These are phyloP conservation scores for Boletus coccyginus DNA, from an alignment of 768 basidiomycete species.

Conservation along the genomic window DNA sequence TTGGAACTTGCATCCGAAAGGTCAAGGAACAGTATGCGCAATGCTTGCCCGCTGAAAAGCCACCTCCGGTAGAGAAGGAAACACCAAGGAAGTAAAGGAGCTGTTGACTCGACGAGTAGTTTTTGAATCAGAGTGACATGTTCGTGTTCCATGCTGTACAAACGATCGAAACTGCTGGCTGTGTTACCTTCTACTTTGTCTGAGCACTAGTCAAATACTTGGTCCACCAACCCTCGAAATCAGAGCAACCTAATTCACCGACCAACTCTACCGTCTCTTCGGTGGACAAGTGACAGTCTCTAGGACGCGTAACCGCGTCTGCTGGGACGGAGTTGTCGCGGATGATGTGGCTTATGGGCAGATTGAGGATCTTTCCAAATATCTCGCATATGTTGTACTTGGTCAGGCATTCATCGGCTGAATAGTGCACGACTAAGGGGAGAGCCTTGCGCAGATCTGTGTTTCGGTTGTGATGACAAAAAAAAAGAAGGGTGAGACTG, in stretches of 20 bases:
- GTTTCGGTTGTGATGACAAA: neutral
- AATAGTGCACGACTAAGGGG: conserved; percentile 77
- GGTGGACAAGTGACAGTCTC: conserved; percentile 76
- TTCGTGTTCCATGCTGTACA: conserved; percentile 6
- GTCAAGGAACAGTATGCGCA: conserved; percentile 23
- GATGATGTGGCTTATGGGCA: conserved; percentile 73
- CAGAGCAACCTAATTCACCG: conserved; percentile 55
- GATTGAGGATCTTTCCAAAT: conserved; percentile 65
- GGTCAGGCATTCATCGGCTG: conserved; percentile 76
- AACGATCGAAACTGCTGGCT: neutral
- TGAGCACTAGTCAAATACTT: conserved; percentile 36
- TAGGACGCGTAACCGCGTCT: conserved; percentile 73
- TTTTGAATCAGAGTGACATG: neutral
- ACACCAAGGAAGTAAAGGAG: neutral
- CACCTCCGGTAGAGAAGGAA: conserved; percentile 8
- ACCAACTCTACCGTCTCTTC: conserved; percentile 69
- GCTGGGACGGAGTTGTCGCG: conserved; percentile 66
- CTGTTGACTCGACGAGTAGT: neutral
- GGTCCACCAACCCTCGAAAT: conserved; percentile 88
- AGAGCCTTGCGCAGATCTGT: conserved; percentile 34
- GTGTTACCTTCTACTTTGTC: conserved; percentile 10
- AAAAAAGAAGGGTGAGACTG: neutral
- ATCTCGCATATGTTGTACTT: conserved; percentile 92
- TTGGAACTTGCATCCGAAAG: neutral
- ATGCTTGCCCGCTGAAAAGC: conserved; percentile 9